These are phyloP conservation scores for Gossypium raimondii DNA, from an alignment of 345 rosid species.

Conservation along the genomic window DNA sequence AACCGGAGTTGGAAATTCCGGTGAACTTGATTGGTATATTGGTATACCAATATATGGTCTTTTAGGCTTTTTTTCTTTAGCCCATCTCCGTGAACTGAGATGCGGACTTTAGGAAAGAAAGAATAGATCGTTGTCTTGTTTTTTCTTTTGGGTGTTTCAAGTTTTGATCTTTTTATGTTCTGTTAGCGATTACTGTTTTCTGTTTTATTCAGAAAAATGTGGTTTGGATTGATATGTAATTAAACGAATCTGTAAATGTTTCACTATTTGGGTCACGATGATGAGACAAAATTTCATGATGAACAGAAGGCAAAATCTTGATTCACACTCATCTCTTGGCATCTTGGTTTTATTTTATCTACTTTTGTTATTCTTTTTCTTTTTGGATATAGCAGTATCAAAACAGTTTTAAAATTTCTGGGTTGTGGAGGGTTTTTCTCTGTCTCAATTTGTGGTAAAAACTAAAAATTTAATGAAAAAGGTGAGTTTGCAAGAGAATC, in stretches of 20 bases:
- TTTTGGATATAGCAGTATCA: neutral
- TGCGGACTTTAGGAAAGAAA: neutral
- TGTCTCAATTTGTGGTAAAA: neutral
- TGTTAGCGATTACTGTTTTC: neutral
- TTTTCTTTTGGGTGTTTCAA: neutral
- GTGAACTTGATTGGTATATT: constrained; percentile 5
- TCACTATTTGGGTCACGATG: neutral
- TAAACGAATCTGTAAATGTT: constrained; percentile 6
- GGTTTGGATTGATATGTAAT: neutral
- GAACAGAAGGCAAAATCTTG: neutral
- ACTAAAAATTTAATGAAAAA: neutral
- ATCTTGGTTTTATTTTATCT: neutral
- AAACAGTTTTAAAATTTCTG: neutral
- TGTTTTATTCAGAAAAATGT: neutral
- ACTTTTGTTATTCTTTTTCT: neutral
- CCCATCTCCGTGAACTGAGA: constrained; percentile 20
- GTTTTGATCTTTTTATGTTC: neutral
- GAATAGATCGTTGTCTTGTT: neutral
- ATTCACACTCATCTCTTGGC: constrained; percentile 3
- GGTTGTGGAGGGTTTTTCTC: neutral
- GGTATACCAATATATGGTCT: neutral
- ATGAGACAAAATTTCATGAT: neutral
- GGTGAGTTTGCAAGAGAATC: neutral
- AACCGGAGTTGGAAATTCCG: constrained; percentile 20
- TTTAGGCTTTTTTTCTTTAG: neutral